Conservation (phyloP, 208 protist genomes). For the Acanthamoeba castellanii region DNA sequence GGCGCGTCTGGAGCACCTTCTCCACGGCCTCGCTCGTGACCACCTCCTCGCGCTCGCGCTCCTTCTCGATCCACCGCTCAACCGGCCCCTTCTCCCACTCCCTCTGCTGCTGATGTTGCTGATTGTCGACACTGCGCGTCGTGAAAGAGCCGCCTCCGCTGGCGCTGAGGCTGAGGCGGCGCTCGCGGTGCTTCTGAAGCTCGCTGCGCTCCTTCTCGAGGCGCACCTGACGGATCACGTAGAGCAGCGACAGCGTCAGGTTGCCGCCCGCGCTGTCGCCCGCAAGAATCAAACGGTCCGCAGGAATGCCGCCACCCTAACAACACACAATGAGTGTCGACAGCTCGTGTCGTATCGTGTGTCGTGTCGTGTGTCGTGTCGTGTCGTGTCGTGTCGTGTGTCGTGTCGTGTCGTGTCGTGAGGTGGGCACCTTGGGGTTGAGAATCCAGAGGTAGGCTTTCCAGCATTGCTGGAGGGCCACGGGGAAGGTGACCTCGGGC, state of each 20-base stretch:
- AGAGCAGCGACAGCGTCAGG: constrained; percentile 21
- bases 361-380: no score
- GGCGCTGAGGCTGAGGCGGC: neutral
- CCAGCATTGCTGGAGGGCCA: constrained; percentile 32
- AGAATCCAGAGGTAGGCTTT: neutral
- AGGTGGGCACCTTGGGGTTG: neutral
- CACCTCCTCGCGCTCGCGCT: neutral
- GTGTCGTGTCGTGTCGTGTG: no score
- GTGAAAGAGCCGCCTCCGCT: neutral
- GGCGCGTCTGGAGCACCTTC: neutral
- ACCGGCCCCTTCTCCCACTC: neutral
- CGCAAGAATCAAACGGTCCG: neutral
- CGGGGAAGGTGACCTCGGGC: constrained; percentile 26
- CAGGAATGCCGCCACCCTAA: neutral
- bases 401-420: neutral
- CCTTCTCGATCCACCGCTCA: constrained; percentile 9
- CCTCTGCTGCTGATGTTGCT: neutral
- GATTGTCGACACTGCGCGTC: neutral
- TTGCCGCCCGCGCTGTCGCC: constrained; percentile 30
- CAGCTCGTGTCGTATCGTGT: no score
- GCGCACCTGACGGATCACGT: constrained; percentile 9
- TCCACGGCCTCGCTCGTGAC: neutral
- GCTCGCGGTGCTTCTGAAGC: neutral
- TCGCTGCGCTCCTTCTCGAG: constrained; percentile 34
- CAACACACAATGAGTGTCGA: no score